Evolutionary conservation across 164 flowering plant species (phyloP).

Genomic region (Vitis vinifera): DNA sequence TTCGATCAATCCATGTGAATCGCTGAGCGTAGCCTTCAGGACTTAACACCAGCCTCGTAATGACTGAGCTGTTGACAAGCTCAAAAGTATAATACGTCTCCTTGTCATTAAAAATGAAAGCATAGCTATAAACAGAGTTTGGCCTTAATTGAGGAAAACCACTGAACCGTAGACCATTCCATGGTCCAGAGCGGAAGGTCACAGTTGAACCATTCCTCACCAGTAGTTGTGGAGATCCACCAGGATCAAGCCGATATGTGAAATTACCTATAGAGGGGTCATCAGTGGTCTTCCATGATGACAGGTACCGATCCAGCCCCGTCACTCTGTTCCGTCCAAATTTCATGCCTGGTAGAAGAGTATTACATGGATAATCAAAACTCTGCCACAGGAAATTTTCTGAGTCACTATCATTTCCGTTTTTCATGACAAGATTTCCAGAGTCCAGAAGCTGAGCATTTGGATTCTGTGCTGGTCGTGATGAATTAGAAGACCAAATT

Average conservation of each 20-base stretch:
- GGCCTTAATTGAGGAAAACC: slow-evolving; percentile 14
- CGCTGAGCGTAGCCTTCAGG: slow-evolving; percentile 3
- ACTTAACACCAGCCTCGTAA: slow-evolving; percentile 12
- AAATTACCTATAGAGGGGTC: slow-evolving; percentile 38
- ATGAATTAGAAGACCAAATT: slow-evolving; percentile 25
- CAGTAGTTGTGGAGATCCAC: slow-evolving; percentile 26
- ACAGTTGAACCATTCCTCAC: slow-evolving; percentile 7
- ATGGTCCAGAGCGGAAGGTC: slow-evolving; percentile 21
- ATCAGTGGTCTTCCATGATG: slow-evolving; percentile 37
- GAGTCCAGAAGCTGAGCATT: slow-evolving; percentile 25
- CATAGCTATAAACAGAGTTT: slow-evolving; percentile 2
- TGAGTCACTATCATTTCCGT: not conserved
- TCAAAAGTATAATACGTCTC: slow-evolving; percentile 24
- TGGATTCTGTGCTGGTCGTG: not conserved
- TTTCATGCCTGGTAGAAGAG: slow-evolving; percentile 40
- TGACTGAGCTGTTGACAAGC: slow-evolving; percentile 1
- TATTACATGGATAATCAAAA: slow-evolving; percentile 40
- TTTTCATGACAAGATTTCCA: slow-evolving; percentile 32
- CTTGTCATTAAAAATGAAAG: slow-evolving; percentile 10
- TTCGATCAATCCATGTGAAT: slow-evolving; percentile 6
- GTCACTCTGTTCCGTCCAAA: slow-evolving; percentile 27
- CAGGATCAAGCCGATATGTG: slow-evolving; percentile 17
- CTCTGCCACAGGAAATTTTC: slow-evolving; percentile 42
- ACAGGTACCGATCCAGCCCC: slow-evolving; percentile 14
- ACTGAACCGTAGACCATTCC: slow-evolving; percentile 32